phyloP scores from a whole-genome alignment of 2,329 filamentous ascomycete genomes.

The Xylaria sp. region DNA sequence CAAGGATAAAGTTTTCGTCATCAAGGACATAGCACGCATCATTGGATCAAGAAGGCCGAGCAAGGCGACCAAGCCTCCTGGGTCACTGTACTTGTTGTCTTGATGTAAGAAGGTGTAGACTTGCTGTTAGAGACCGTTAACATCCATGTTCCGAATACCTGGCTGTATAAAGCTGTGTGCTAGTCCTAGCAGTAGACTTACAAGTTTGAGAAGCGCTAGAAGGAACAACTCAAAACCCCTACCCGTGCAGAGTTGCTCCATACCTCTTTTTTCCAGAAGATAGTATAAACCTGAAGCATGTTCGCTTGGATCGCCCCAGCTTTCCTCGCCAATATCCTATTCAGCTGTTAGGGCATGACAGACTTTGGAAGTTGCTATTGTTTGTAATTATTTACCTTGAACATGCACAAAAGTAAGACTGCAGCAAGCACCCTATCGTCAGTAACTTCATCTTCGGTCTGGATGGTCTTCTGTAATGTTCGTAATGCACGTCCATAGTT shows the following conservation, averaged over 20 bases:
- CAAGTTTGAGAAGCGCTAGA: constrained; percentile 34
- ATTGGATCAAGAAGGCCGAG: constrained; percentile 32
- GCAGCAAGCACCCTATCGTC: constrained; percentile 36
- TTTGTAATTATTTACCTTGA: constrained; percentile 30
- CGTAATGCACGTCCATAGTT: constrained; percentile 37
- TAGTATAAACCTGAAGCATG: constrained; percentile 38
- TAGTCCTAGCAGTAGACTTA: constrained; percentile 14
- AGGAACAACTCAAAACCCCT: constrained; percentile 38
- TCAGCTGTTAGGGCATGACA: constrained; percentile 19
- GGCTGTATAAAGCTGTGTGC: not conserved
- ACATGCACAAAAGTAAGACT: constrained; percentile 37
- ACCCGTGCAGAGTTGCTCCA: constrained; percentile 34
- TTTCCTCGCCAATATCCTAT: constrained; percentile 37
- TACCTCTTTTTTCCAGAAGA: constrained; percentile 37
- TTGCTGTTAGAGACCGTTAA: constrained; percentile 31
- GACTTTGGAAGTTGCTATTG: not conserved
- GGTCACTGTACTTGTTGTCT: constrained; percentile 36
- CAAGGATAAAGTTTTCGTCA: constrained; percentile 29
- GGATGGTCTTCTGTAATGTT: constrained; percentile 28
- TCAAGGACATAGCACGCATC: constrained; percentile 37
- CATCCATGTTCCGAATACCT: not conserved
- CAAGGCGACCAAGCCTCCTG: constrained; percentile 29
- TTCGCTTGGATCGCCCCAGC: constrained; percentile 34
- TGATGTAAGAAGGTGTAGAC: constrained; percentile 32
- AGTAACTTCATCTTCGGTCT: constrained; percentile 31